Conservation (phyloP, 306 rosid genomes). For the Purshia tridentata region DNA sequence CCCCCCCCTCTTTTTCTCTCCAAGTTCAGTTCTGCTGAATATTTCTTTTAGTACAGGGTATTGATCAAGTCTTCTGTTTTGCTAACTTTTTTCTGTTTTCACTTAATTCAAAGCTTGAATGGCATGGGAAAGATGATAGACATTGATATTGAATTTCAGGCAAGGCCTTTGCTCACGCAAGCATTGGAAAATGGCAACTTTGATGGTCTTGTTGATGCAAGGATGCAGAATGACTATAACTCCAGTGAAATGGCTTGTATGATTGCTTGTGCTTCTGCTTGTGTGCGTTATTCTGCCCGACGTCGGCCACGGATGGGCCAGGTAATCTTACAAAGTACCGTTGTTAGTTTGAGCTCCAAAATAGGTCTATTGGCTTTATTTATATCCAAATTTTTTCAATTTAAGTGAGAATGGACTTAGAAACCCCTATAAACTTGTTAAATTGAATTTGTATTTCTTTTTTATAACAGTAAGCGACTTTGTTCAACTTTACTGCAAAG, state of each 20-base stretch:
- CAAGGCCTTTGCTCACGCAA: slow-evolving; percentile 64
- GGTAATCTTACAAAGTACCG: slow-evolving; percentile 28
- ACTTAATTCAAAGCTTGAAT: neutral
- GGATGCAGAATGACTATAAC: slow-evolving; percentile 48
- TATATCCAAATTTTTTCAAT: neutral
- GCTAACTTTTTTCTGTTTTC: neutral
- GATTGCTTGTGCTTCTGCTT: slow-evolving; percentile 57
- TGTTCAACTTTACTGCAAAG: neutral
- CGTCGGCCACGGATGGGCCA: slow-evolving; percentile 65
- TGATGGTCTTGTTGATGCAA: slow-evolving; percentile 43
- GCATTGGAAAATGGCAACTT: slow-evolving; percentile 49
- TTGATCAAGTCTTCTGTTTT: neutral
- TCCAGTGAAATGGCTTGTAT: slow-evolving; percentile 46
- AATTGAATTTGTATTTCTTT: neutral
- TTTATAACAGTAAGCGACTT: neutral
- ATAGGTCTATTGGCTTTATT: neutral
- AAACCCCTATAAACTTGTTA: neutral
- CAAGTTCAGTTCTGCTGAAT: neutral
- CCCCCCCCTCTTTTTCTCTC: too few relatives aligned
- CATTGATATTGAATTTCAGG: slow-evolving; percentile 40
- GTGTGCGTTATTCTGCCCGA: slow-evolving; percentile 53
- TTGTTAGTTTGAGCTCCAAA: neutral
- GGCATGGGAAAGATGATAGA: neutral
- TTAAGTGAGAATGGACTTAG: neutral
- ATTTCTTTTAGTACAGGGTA: neutral